These are phyloP conservation scores for Tilletia setariae DNA, from an alignment of 1,284 basidiomycete species.

Conservation along the genomic window DNA sequence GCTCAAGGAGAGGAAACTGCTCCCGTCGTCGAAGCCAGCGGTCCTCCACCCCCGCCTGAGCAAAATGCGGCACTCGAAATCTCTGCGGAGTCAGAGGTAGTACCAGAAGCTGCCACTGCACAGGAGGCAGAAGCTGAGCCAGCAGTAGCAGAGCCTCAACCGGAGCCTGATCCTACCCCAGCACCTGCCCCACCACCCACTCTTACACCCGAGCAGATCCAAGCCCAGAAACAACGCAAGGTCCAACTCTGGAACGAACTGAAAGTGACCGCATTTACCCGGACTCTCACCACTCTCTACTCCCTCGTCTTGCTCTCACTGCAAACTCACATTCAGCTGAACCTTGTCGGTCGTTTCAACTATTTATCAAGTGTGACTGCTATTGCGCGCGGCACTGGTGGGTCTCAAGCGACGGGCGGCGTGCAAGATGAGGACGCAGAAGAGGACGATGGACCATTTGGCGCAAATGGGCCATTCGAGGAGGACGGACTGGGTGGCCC, in stretches of 20 bases:
- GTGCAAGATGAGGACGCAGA: not conserved
- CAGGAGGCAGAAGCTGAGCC: not conserved
- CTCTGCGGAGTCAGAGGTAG: no score
- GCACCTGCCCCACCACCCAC: not conserved
- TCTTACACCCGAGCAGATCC: constrained; percentile 5
- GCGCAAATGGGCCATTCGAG: not conserved
- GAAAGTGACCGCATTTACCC: constrained; percentile 65
- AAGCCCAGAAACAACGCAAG: constrained; percentile 29
- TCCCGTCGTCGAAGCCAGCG: no score
- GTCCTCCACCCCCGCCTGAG: not conserved
- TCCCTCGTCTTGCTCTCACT: constrained; percentile 74
- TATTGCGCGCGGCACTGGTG: constrained; percentile 26
- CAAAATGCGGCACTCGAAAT: no score
- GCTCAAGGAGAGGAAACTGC: no score
- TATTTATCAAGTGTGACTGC: constrained; percentile 72
- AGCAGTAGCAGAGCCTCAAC: not conserved
- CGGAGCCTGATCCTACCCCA: not conserved
- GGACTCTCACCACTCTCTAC: constrained; percentile 79
- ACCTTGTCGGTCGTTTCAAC: constrained; percentile 73
- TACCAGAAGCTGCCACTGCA: no score
- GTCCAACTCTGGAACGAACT: constrained; percentile 52
- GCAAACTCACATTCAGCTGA: constrained; percentile 77
- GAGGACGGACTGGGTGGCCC: not conserved
- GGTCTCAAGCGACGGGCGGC: not conserved
- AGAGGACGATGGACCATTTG: not conserved